phyloP scores from a whole-genome alignment of 1,284 basidiomycete species.

The Inonotus obliquus region DNA sequence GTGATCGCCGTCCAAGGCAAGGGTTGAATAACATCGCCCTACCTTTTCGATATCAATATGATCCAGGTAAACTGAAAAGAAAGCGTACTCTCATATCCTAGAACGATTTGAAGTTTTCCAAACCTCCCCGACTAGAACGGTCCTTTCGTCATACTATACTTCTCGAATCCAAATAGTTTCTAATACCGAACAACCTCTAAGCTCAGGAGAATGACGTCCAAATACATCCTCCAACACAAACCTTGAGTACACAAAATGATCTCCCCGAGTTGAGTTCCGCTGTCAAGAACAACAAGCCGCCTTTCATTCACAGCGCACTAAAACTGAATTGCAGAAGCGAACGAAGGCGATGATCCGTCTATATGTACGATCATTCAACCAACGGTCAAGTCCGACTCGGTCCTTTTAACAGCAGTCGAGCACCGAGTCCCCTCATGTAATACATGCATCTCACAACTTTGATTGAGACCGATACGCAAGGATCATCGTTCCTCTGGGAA shows the following conservation, averaged over 20 bases:
- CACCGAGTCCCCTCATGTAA: background rate
- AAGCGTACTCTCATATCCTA: background rate
- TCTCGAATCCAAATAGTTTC: no score
- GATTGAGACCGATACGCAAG: background rate
- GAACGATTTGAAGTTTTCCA: background rate
- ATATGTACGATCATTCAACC: background rate
- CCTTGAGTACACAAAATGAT: no score
- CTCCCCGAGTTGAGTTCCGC: no score
- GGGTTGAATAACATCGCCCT: background rate
- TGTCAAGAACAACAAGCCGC: no score
- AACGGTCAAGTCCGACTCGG: background rate
- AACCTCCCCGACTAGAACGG: background rate
- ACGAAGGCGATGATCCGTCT: no score
- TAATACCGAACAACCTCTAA: no score
- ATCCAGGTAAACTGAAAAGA: background rate
- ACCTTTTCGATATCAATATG: background rate
- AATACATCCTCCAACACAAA: no score
- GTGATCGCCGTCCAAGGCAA: background rate
- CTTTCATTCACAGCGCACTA: background rate
- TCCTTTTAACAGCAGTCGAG: background rate
- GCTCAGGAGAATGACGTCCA: no score
- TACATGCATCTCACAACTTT: no score
- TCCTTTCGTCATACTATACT: background rate
- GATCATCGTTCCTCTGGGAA: constrained; percentile 1
- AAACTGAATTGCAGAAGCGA: background rate